These are phyloP conservation scores for Aspergillus saccharolyticus DNA, from an alignment of 495 filamentous ascomycete genomes.

Conservation along the genomic window DNA sequence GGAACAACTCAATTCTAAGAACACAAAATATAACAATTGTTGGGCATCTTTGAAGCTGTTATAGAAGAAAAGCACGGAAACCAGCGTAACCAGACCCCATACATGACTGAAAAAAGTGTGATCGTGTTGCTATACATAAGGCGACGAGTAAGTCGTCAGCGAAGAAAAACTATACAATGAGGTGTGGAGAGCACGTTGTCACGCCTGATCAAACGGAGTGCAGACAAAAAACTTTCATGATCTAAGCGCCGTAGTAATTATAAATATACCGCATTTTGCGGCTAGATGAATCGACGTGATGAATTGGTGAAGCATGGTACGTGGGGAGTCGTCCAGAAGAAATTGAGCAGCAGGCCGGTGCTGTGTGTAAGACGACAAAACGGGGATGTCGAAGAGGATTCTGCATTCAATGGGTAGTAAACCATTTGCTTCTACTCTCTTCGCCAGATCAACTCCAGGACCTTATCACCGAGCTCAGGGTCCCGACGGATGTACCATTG, in stretches of 20 bases:
- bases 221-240: slow-evolving; percentile 9
- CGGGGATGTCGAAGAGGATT: background rate
- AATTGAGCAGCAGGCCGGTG: background rate
- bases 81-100: background rate
- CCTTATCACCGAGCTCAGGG: slow-evolving; percentile 27
- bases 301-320: background rate
- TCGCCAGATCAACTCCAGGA: slow-evolving; percentile 43
- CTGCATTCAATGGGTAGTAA: background rate
- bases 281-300: background rate
- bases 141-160: background rate
- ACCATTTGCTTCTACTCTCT: slow-evolving; percentile 15
- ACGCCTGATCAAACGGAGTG: background rate
- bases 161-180: background rate
- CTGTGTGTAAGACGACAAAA: background rate
- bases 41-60: background rate
- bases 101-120: background rate
- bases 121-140: background rate
- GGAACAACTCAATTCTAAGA: too few relatives aligned
- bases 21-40: background rate
- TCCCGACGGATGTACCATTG: slow-evolving; percentile 42
- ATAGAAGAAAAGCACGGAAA: background rate
- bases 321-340: background rate
- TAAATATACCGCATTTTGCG: slow-evolving; percentile 5
- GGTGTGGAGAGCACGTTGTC: slow-evolving; percentile 9
- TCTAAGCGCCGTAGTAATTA: slow-evolving; percentile 20